Percentiles rank a stretch among this genome's conserved stretches.
phyloP scores from a whole-genome alignment of 2,329 filamentous ascomycete species.

The Aspergillus tubingensis region DNA sequence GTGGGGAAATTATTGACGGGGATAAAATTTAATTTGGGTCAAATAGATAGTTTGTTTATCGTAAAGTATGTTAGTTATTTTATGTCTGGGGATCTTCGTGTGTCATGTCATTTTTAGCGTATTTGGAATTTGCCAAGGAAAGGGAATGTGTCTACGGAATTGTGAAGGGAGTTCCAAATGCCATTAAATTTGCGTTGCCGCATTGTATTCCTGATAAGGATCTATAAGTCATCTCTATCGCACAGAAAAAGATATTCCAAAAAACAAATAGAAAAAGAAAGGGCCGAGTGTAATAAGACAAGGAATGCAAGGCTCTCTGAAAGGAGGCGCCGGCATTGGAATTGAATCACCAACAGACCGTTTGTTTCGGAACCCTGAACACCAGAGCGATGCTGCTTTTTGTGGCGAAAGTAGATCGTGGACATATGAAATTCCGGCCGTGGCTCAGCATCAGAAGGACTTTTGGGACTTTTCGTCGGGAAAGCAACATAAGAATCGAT shows the following conservation, averaged over 20 bases:
- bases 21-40: not conserved
- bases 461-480: not conserved
- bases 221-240: slow-evolving; percentile 7
- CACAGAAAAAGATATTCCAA: not conserved
- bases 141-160: not conserved
- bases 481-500: not conserved
- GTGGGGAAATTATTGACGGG: not conserved
- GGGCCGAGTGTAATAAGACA: not conserved
- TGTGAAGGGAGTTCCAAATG: not conserved
- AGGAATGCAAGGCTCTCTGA: not conserved
- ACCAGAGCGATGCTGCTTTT: slow-evolving; percentile 19
- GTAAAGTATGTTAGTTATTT: no score
- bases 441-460: not conserved
- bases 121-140: not conserved
- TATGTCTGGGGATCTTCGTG: not conserved
- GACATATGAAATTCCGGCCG: not conserved
- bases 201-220: slow-evolving; percentile 4
- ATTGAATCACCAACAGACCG: not conserved
- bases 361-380: slow-evolving; percentile 11
- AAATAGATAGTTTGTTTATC: not conserved
- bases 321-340: not conserved
- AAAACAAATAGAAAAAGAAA: not conserved
- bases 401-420: not conserved
- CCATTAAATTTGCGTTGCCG: slow-evolving; percentile 5
- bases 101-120: not conserved